Conservation (phyloP, 129 eudicot genomes). For the Helichrysum umbraculigerum region DNA sequence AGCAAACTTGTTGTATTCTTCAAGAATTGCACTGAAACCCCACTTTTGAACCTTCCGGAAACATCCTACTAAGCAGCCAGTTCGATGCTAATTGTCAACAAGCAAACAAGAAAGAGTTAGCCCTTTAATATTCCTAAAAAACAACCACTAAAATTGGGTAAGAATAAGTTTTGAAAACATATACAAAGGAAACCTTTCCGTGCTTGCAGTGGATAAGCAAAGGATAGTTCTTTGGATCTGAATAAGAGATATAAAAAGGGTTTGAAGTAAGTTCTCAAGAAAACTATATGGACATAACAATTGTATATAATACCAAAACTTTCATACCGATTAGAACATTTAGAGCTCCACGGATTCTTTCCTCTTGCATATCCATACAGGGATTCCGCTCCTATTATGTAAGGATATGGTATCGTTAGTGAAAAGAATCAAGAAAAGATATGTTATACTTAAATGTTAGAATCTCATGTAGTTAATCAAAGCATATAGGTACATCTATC, state of each 20-base stretch:
- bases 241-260: neutral
- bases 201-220: constrained; percentile 29
- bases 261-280: neutral
- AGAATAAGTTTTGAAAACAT: neutral
- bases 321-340: constrained; percentile 20
- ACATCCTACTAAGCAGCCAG: constrained; percentile 31
- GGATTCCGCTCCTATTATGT: constrained; percentile 16
- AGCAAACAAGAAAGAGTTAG: constrained; percentile 9
- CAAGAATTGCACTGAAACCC: constrained; percentile 17
- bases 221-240: constrained; percentile 23
- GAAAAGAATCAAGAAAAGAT: neutral
- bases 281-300: neutral
- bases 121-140: neutral
- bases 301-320: neutral
- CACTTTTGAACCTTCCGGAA: constrained; percentile 14
- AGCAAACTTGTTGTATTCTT: constrained; percentile 24
- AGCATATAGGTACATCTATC: neutral
- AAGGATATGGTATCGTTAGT: neutral
- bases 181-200: constrained; percentile 16
- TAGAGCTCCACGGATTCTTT: constrained; percentile 25
- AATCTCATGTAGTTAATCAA: neutral
- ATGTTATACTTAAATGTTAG: neutral
- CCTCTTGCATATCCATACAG: constrained; percentile 21
- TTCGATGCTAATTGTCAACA: constrained; percentile 20
- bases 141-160: neutral